Conservation (phyloP, 1,284 basidiomycete species). For the Boletus semigastroideus region DNA sequence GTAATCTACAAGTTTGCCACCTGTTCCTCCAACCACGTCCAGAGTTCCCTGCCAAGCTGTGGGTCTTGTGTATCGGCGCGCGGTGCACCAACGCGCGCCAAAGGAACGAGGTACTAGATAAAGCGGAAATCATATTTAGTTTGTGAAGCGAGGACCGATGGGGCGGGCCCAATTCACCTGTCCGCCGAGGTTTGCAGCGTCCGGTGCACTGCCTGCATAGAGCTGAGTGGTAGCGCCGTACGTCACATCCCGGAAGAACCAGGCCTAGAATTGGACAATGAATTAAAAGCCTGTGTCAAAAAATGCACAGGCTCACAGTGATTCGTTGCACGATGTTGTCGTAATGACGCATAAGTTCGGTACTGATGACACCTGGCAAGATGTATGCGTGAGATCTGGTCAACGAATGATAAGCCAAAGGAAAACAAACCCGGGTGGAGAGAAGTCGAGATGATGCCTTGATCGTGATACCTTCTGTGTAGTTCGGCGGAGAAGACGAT, state of each 20-base stretch:
- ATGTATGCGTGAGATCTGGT: too few relatives aligned
- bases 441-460: constrained; percentile 35
- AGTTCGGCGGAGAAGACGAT: constrained; percentile 34
- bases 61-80: constrained; percentile 17
- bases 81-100: constrained; percentile 38
- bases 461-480: constrained; percentile 32
- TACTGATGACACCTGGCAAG: constrained; percentile 18
- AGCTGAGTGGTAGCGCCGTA: constrained; percentile 51
- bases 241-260: constrained; percentile 27
- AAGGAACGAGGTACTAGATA: constrained; percentile 43
- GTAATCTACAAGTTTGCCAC: background rate
- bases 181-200: constrained; percentile 43
- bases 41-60: constrained; percentile 36
- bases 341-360: constrained; percentile 25
- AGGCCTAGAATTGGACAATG: background rate
- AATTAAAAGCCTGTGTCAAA: background rate
- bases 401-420: background rate
- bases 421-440: constrained; percentile 31
- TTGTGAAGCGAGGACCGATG: too few relatives aligned
- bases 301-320: constrained; percentile 1
- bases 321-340: background rate
- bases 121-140: background rate
- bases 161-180: constrained; percentile 32
- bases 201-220: constrained; percentile 47
- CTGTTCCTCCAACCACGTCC: constrained; percentile 46